Evolutionary conservation across 192 early-diverging fungal genomes (phyloP), one percentile per base, ranked within the genome.

Genomic region (Lobulomyces angularis): DNA sequence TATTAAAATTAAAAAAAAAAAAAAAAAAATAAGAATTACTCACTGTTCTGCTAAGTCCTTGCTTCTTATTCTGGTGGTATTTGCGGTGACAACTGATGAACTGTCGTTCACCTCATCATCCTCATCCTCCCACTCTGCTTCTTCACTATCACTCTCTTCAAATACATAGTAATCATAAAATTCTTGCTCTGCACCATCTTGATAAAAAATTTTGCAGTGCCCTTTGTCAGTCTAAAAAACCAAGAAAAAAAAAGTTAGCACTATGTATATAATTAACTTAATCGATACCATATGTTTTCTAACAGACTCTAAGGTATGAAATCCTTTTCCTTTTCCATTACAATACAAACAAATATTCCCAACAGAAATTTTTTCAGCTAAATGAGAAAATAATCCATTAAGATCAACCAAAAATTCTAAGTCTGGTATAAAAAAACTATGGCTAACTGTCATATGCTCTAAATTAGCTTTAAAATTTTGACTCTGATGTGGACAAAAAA

Each of bases 371-470:
- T 97, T 97, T 53, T 97, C 91, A 16, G 81, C 88, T 23, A 99
- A 65, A 52, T 93, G 96, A 53, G 64, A 71, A 41, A 99, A 67
- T 41, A 99, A 62, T 5, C 93, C 95, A 26, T 71, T 76, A 18
- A 90, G 50, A 50, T 97, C 85, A 1, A 80, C 79, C 41, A 99
- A 55, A 55, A 79, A 93, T 59, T 97, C 93, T 26, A 95, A 71
- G 61, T 97, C 91, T 17, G 95, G 95, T 50, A 99, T 83, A 46
- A 97, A 99, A 53, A 99, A 85, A 54, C 80, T 80, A 61, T 99
- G 95, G 20, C 59, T 67, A 34, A 55, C 59, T 11, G 86, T 74
- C 95, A 99, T 99, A 63, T 99, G 95, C 19, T 72, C 66, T 55
- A 99, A 60, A 55, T 88, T 90, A 41, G 46, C 58, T 48, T 78